These are phyloP conservation scores for Lipomyces chichibuensis DNA, from an alignment of 805 yeast genomes.

Conservation along the genomic window DNA sequence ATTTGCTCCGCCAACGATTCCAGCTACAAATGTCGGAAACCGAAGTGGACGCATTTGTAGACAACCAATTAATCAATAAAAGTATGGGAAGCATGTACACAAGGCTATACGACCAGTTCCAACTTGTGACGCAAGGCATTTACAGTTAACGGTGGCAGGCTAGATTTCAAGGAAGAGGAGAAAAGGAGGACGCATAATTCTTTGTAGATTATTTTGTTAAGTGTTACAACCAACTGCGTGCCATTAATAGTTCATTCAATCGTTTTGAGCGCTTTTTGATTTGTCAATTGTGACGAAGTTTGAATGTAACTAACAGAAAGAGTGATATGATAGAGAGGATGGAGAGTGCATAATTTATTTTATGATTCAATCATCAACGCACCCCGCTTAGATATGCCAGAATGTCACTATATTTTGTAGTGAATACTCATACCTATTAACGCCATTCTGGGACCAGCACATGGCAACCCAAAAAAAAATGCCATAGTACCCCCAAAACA, in stretches of 20 bases:
- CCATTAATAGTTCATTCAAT: background rate
- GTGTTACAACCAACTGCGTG: background rate
- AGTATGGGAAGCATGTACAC: slow-evolving; percentile 89
- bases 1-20: slow-evolving; percentile 75
- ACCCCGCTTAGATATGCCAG: background rate
- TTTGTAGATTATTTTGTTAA: background rate
- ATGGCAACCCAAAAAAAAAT: background rate
- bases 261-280: background rate
- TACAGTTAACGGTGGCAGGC: slow-evolving; percentile 47
- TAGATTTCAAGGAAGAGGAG: background rate
- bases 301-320: background rate
- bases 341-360: background rate
- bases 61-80: slow-evolving; percentile 70
- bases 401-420: background rate
- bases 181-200: background rate
- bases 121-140: slow-evolving; percentile 91
- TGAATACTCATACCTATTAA: background rate
- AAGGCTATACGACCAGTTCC: slow-evolving; percentile 91
- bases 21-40: slow-evolving; percentile 73
- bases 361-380: background rate
- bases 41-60: slow-evolving; percentile 79
- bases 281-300: background rate
- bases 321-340: background rate
- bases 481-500: background rate
- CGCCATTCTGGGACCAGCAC: background rate